These are phyloP conservation scores for Acacia concinna DNA, from an alignment of 331 rosid genomes.

Conservation along the genomic window DNA sequence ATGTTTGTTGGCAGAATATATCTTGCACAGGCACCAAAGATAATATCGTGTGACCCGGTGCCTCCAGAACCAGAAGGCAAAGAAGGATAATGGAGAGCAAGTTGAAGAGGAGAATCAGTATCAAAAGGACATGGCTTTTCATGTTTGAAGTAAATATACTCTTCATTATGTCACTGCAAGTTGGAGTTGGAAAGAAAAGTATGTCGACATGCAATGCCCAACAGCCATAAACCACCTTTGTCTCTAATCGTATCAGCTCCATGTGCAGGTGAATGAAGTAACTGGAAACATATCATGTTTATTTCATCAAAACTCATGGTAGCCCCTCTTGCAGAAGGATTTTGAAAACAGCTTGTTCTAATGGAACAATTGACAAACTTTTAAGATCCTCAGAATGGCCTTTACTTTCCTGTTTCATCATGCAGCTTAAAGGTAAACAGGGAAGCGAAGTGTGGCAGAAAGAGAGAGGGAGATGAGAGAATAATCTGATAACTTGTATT, in stretches of 20 bases:
- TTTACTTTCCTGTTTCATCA: neutral
- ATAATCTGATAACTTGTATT: neutral
- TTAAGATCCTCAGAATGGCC: neutral
- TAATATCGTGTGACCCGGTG: constrained; percentile 44
- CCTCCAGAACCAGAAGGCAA: constrained; percentile 40
- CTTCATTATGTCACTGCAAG: constrained; percentile 29
- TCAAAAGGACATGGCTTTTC: constrained; percentile 29
- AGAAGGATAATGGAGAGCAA: constrained; percentile 41
- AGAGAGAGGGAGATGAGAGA: neutral
- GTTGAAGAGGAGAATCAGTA: constrained; percentile 46
- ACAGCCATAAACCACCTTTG: neutral
- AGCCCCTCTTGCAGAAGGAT: neutral
- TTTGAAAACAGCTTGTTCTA: neutral
- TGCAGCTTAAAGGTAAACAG: neutral
- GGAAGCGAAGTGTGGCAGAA: neutral
- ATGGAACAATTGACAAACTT: neutral
- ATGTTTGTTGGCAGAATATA: constrained; percentile 56
- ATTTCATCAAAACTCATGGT: no score
- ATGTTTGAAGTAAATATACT: constrained; percentile 45
- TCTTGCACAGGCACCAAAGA: constrained; percentile 53
- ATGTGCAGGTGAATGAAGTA: neutral
- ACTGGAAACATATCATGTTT: neutral
- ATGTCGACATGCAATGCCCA: neutral
- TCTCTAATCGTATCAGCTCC: neutral
- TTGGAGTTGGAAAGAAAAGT: constrained; percentile 31